Conservation (phyloP, 2,329 filamentous ascomycete species). For the Alternaria sp. region DNA sequence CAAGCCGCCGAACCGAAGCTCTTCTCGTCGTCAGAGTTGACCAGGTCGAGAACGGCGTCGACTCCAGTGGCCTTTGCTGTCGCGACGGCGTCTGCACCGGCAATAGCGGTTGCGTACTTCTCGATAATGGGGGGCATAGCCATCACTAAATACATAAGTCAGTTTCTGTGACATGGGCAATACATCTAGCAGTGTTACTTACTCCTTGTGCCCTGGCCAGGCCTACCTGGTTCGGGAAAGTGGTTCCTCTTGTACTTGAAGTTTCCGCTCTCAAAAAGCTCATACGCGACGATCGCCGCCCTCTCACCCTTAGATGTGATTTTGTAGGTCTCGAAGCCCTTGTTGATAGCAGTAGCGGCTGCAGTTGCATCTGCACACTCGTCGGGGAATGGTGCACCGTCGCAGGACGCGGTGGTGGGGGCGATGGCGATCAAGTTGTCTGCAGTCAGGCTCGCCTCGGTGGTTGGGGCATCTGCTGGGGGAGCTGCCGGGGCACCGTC, state of each 20-base stretch:
- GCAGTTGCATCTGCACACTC: slow-evolving; percentile 67
- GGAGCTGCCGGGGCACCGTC: not conserved
- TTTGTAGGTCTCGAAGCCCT: slow-evolving; percentile 63
- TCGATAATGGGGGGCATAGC: slow-evolving; percentile 63
- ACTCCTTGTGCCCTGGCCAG: slow-evolving; percentile 70
- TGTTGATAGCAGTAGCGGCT: slow-evolving; percentile 64
- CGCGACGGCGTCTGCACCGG: slow-evolving; percentile 40
- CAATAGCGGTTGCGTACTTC: slow-evolving; percentile 60
- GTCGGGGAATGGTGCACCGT: slow-evolving; percentile 50
- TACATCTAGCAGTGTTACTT: not conserved
- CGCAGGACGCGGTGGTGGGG: slow-evolving; percentile 64
- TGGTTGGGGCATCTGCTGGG: not conserved
- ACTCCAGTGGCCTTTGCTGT: slow-evolving; percentile 38
- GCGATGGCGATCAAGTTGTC: slow-evolving; percentile 59
- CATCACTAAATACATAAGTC: slow-evolving; percentile 56
- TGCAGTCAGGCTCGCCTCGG: slow-evolving; percentile 24
- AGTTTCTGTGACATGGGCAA: not conserved
- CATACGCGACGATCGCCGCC: slow-evolving; percentile 72
- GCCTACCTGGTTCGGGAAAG: slow-evolving; percentile 50
- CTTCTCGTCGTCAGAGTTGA: slow-evolving; percentile 54
- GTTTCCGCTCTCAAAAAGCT: slow-evolving; percentile 72
- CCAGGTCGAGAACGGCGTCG: slow-evolving; percentile 57
- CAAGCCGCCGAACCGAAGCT: slow-evolving; percentile 67
- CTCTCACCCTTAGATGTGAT: slow-evolving; percentile 65
- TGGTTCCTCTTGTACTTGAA: slow-evolving; percentile 76